phyloP scores from a whole-genome alignment of 371 early-diverging fungal species.

The Synchytrium microbalum region DNA sequence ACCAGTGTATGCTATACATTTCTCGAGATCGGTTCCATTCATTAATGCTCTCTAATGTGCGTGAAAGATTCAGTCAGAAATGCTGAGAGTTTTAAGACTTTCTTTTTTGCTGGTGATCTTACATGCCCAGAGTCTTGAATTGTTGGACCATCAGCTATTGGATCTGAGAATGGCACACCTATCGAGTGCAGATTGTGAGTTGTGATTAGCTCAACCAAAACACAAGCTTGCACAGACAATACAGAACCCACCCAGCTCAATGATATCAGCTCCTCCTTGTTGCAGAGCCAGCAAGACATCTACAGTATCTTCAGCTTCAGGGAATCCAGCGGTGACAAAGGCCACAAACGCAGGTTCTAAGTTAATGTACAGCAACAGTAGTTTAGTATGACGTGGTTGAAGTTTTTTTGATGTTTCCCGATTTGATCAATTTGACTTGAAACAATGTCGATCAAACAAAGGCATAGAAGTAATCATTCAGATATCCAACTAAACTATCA shows the following conservation, averaged over 20 bases:
- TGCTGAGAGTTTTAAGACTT: too few relatives aligned
- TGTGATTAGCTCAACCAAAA: too few relatives aligned
- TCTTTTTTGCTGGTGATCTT: constrained; percentile 13
- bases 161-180: constrained; percentile 96
- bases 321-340: constrained; percentile 90
- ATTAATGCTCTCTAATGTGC: constrained; percentile 57
- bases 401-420: too few relatives aligned
- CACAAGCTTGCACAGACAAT: not conserved
- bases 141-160: constrained; percentile 93
- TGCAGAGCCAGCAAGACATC: constrained; percentile 78
- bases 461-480: too few relatives aligned
- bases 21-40: constrained; percentile 65
- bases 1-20: constrained; percentile 70
- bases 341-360: constrained; percentile 73
- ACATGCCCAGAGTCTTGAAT: constrained; percentile 87
- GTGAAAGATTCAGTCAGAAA: constrained; percentile 2
- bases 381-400: too few relatives aligned
- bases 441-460: too few relatives aligned
- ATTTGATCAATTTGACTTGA: too few relatives aligned
- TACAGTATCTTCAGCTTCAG: constrained; percentile 64
- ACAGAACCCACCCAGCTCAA: constrained; percentile 75
- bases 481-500: too few relatives aligned
- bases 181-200: too few relatives aligned
- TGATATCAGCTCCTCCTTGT: constrained; percentile 89
- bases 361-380: too few relatives aligned